Evolutionary conservation across 192 early-diverging fungal species (phyloP).

Genomic region (Podochytrium sp.): DNA sequence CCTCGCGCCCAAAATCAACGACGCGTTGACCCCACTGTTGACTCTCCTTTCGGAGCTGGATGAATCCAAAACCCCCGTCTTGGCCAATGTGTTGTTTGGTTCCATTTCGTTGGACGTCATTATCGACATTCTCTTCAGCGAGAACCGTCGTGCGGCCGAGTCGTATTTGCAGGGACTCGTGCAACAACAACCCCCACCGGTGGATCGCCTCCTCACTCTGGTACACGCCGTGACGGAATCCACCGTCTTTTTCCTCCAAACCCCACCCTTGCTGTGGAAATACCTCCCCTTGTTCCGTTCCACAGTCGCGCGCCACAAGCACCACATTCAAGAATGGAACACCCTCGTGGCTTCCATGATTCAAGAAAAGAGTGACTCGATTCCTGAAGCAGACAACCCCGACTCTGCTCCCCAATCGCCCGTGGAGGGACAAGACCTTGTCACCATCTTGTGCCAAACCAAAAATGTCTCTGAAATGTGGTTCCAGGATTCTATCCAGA

Average conservation of each 20-base stretch:
- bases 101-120: constrained; percentile 13
- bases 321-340: background rate
- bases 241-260: background rate
- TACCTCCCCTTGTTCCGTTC: background rate
- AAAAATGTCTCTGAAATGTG: background rate
- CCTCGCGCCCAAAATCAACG: background rate
- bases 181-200: background rate
- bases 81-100: background rate
- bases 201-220: background rate
- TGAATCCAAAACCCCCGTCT: background rate
- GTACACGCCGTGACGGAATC: background rate
- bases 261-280: background rate
- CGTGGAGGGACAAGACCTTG: too few relatives aligned
- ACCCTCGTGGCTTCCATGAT: background rate
- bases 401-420: too few relatives aligned
- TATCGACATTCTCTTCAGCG: background rate
- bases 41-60: background rate
- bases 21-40: background rate
- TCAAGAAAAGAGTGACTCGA: background rate
- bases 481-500: background rate
- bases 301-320: background rate
- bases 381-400: background rate
- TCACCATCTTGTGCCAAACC: background rate
- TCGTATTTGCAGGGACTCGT: background rate
- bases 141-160: background rate